These are phyloP conservation scores for Colletotrichum endophyticum DNA, from an alignment of 2,329 filamentous ascomycete species.

Conservation along the genomic window DNA sequence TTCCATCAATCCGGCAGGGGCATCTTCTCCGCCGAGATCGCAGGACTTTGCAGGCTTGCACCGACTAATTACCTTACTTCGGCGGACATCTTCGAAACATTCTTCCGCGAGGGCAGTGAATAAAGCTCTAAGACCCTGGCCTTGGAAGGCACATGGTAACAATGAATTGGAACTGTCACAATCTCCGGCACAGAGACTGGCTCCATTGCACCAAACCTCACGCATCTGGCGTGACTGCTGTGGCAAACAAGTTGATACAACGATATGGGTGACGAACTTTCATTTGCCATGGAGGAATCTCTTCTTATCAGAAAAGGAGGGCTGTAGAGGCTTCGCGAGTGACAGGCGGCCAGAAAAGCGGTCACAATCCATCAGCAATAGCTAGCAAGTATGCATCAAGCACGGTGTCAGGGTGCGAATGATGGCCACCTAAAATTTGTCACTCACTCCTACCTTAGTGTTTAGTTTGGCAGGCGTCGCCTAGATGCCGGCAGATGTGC, in stretches of 20 bases:
- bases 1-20: neutral
- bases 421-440: neutral
- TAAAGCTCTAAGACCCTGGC: fast-evolving
- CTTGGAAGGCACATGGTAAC: neutral
- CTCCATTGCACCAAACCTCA: neutral
- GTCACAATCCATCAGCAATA: neutral
- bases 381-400: neutral
- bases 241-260: neutral
- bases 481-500: neutral
- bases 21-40: neutral
- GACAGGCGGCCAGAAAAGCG: neutral
- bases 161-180: neutral
- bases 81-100: neutral
- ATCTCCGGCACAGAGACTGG: neutral
- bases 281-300: neutral
- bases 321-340: neutral
- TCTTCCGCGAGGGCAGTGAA: neutral
- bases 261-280: neutral
- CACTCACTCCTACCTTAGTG: neutral
- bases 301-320: neutral
- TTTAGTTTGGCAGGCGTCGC: neutral
- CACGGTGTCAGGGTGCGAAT: neutral
- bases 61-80: neutral
- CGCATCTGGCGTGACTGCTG: neutral
- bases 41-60: neutral